Conservation (phyloP, 2,329 filamentous ascomycete species). For the Aureobasidium leucospermi region DNA sequence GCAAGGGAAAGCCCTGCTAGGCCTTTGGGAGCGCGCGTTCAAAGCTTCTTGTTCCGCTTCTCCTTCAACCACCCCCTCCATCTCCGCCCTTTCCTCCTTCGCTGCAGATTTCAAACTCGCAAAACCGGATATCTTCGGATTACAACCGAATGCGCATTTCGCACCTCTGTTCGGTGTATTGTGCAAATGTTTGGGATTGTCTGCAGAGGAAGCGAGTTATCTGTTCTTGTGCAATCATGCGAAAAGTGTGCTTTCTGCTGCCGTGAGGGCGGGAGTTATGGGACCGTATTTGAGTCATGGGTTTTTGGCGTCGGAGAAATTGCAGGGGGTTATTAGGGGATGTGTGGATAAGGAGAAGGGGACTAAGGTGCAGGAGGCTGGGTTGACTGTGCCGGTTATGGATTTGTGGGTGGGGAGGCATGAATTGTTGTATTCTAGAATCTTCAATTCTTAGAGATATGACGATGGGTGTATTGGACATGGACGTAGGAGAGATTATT, state of each 20-base stretch:
- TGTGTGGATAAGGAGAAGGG: slow-evolving; percentile 56
- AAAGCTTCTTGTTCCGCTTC: neutral
- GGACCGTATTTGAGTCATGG: slow-evolving; percentile 75
- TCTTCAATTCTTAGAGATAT: slow-evolving; percentile 66
- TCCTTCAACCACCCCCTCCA: neutral
- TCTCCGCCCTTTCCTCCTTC: neutral
- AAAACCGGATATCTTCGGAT: neutral
- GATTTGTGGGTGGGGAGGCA: slow-evolving; percentile 79
- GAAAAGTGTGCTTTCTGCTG: slow-evolving; percentile 68
- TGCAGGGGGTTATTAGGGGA: slow-evolving; percentile 51
- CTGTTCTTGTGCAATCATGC: slow-evolving; percentile 70
- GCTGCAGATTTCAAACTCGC: neutral
- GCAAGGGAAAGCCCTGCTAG: slow-evolving; percentile 67
- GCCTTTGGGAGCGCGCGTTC: slow-evolving; percentile 58
- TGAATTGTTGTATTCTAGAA: slow-evolving; percentile 75
- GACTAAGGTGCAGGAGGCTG: slow-evolving; percentile 56
- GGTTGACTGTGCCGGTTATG: slow-evolving; percentile 68
- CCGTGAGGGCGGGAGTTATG: slow-evolving; percentile 68
- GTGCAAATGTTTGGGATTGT: slow-evolving; percentile 54
- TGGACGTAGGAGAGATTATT: no score
- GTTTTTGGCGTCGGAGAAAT: slow-evolving; percentile 54
- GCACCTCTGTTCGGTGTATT: slow-evolving; percentile 65
- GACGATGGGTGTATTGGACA: neutral
- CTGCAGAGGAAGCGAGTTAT: slow-evolving; percentile 58
- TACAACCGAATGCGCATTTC: slow-evolving; percentile 50